Evolutionary conservation across 805 yeast species (phyloP), one percentile per base, ranked within the genome.

Genomic region (Schwanniomyces vanrijiae): DNA sequence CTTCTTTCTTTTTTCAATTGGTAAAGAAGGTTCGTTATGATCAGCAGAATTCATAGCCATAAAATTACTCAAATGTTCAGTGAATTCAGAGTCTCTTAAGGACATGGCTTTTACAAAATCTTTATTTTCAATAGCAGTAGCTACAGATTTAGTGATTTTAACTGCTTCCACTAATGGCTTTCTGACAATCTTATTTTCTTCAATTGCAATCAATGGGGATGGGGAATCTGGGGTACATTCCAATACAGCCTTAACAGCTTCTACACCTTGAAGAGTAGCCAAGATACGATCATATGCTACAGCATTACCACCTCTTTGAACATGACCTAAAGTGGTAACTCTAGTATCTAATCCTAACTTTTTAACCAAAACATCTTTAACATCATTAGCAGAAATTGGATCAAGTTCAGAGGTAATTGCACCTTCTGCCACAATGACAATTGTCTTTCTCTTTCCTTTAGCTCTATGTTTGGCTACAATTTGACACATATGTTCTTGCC

Each of bases 261-360:
- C 98, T 37, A 92, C 97, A 69, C 98, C 99, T 75, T 94, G 99
- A 56, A 92, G 67, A 14, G 99, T 92, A 34, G 97, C 96, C 58
- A 94, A 71, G 62, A 86, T 69, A 64, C 99, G 82, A 67, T 94
- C 99, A 59, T 79, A 89, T 2, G 98, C 97, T 46, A 91, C 97
- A 20, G 99, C 97, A 40, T 96, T 82, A 68, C 99, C 99, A 73
- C 99, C 99, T 71, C 99, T 83, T 76, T 94, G 99, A 45, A 94
- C 97, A 66, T 94, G 99, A 46, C 99, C 99, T 58, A 94, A 76
- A 10, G 95, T 89, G 37, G 99, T 94, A 59, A 92, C 85, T 66
- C 98, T 83, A 4, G 98, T 92, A 65, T 94, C 99, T 46, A 94
- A 78, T 10, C 96, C 96, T 52, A 94, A 73, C 16, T 49, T 50